Evolutionary conservation across 345 rosid genomes (phyloP), one percentile per base, ranked within the genome.

Genomic region (Zanthoxylum bungeanum): DNA sequence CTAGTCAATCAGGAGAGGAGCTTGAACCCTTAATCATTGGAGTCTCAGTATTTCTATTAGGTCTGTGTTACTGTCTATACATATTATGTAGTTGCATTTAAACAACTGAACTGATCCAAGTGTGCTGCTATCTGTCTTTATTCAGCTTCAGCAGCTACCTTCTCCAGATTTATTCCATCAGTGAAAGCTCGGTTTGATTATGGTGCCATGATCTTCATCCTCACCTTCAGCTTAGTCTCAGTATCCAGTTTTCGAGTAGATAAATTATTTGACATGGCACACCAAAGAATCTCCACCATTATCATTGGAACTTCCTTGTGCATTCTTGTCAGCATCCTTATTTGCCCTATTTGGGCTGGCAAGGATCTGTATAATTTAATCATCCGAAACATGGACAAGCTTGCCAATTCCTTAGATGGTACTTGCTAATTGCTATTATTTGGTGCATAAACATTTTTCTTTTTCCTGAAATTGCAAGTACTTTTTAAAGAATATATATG

Each of bases 321-420:
- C 74, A 64, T 81, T 44, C 24, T 76, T 63, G 73, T 76, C 5
- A 74, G 66, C 74, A 76, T 75, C 74, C 39, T 81, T 24, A 63
- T 81, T n/a, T 76, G 81, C 59, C 87, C 87, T 37, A 75, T 79
- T 39, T 84, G 85, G 83, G 85, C 85, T 17, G 87, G 87, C 36
- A 56, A 39, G 44, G 76, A 84, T 66, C 79, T 82, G 28, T 50
- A 78, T 56, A 17, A 7, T 52, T 64, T 77, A 22, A 59, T 71
- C 68, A 36, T 42, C 22, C 60, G 66, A 40, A 83, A 80, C 77
- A 73, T 80, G 80, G 86, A 80, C 69, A 80, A 72, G 49, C 80
- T 80, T n/a, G 82, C 84, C 49, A 55, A 58, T 64, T 80, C 84
- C 63, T 68, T 83, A 21, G 84, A 80, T 22, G 82, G 86, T 83